phyloP scores from a whole-genome alignment of 1,284 basidiomycete genomes.

The Ganoderma multipileum region DNA sequence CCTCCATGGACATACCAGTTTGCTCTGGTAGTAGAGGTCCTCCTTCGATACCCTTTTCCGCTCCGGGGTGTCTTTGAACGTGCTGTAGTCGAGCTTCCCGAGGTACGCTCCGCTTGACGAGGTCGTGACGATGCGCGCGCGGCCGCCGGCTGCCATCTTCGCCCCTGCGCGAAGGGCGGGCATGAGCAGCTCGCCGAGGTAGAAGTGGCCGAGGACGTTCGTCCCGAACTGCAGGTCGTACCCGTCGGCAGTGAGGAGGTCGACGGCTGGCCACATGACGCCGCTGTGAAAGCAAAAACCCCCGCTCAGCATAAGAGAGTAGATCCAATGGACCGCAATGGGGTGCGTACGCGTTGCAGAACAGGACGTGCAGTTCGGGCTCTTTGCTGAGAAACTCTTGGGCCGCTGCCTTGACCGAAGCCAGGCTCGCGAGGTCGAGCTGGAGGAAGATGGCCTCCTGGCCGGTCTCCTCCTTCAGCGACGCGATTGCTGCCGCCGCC shows the following conservation, averaged over 20 bases:
- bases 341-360: conserved; percentile 55
- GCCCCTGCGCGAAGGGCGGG: conserved; percentile 21
- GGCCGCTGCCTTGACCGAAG: conserved; percentile 48
- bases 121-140: conserved; percentile 50
- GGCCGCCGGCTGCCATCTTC: conserved; percentile 39
- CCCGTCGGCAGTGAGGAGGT: conserved; percentile 49
- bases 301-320: too few relatives aligned
- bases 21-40: conserved; percentile 50
- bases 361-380: conserved; percentile 53
- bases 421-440: conserved; percentile 55
- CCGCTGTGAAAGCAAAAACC: conserved; percentile 42
- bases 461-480: conserved; percentile 45
- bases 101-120: conserved; percentile 44
- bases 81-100: conserved; percentile 38
- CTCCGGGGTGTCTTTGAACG: conserved; percentile 38
- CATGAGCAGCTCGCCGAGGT: conserved; percentile 50
- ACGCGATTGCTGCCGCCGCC: conserved; percentile 49
- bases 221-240: conserved; percentile 60
- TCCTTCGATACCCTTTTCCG: conserved; percentile 37
- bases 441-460: conserved; percentile 51
- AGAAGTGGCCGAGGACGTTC: conserved; percentile 51
- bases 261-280: conserved; percentile 50
- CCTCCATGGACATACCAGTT: conserved; percentile 41
- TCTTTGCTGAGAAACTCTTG: conserved; percentile 54
- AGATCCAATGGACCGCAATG: background rate